Evolutionary conservation across 179 eudicot species (phyloP), one percentile per base, ranked within the genome.

Genomic region (Drosera spatulata): DNA sequence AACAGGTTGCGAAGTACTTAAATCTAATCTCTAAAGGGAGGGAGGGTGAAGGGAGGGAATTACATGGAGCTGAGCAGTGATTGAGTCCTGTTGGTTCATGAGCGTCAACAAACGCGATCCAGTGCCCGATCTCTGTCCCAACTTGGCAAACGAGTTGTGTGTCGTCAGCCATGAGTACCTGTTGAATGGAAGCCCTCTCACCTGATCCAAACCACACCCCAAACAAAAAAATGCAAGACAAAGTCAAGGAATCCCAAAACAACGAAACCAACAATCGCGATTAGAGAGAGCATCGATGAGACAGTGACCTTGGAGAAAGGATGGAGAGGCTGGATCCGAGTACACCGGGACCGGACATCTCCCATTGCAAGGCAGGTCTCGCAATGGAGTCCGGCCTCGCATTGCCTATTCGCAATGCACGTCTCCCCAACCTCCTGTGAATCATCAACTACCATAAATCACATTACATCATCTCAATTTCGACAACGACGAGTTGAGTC

Each of bases 131-230:
- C 50, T 84, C 71, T 66, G 77, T 11, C 96, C 95, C 56, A 86
- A 48, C 64, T 73, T 74, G 42, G 99, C 91, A 59, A 86, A 89
- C 55, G 99, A 59, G 67, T 93, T 93, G 76, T 88, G 99, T 47
- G 86, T 86, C 61, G 89, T 89, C 55, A 89, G 70, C 99, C 99
- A 89, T n/a, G 99, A 73, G 70, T 93, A 93, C 43, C 78, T 74
- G 70, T 93, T 86, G 40, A 76, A 93, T 66, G 96, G 95, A 75
- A 93, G 60, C 61, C 95, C 95, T 64, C 67, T 84, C 62, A 78
- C 90, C 96, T 89, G 33, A 22, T 22, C 0, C 33, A 22, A 22
- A 22, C 33, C 33, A 22, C 33, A 22, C 33, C 33, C 33, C 33
- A 22, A 22, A 22, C 33, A 22, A 22, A 22, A 22, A 22, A 22